A percentile compares a stretch with the other conserved stretches of the same genome.
Evolutionary conservation across 306 rosid genomes (phyloP).

Genomic region (Medicago truncatula): DNA sequence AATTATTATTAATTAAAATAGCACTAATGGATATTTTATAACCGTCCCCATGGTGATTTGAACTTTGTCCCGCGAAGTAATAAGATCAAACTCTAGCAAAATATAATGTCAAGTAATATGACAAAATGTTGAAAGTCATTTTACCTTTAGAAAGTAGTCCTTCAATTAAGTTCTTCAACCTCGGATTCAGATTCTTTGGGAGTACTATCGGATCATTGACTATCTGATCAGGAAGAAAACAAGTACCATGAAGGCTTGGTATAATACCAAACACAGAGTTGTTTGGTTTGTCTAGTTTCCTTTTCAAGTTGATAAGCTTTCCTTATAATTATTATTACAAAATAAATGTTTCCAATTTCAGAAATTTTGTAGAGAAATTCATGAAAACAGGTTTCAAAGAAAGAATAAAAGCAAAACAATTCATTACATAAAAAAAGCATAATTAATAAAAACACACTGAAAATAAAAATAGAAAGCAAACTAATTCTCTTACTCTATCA

Average conservation of each 20-base stretch:
- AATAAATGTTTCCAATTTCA: background rate
- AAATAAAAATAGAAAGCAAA: background rate
- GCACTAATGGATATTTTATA: background rate
- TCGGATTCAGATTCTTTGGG: constrained; percentile 75
- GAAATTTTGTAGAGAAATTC: background rate
- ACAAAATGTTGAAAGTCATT: constrained; percentile 1
- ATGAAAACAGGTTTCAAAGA: background rate
- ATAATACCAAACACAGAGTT: background rate
- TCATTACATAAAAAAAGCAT: background rate
- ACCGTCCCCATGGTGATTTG: background rate
- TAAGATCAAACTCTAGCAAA: background rate
- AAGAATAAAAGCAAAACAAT: background rate
- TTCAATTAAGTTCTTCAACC: constrained; percentile 68
- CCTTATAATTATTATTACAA: background rate
- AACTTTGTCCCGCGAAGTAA: background rate
- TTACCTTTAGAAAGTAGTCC: constrained; percentile 92
- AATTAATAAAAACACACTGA: constrained; percentile 3
- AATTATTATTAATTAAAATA: background rate
- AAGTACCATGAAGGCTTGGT: background rate
- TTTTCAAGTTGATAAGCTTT: background rate
- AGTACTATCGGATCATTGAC: constrained; percentile 76
- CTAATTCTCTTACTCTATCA: constrained; percentile 68
- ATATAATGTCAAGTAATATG: background rate
- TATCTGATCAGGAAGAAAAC: constrained; percentile 65
- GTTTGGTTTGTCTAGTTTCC: background rate